Evolutionary conservation across 2,329 filamentous ascomycete genomes (phyloP).

Genomic region (Monosporascus sp.): DNA sequence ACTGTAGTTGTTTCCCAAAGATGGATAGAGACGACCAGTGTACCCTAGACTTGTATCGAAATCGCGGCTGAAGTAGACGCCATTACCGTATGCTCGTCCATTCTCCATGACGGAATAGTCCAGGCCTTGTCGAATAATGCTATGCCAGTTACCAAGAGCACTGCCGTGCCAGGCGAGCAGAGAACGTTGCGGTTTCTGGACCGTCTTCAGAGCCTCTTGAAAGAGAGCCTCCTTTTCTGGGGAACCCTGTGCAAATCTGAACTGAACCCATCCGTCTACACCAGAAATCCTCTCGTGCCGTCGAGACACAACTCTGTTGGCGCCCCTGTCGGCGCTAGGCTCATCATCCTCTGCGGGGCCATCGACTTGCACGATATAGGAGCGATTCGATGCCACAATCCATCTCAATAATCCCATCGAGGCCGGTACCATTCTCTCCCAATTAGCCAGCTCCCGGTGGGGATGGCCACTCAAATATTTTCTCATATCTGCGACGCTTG

Average conservation of each 20-base stretch:
- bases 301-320: constrained; percentile 6
- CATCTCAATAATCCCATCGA: constrained; percentile 69
- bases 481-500: constrained; percentile 54
- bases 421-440: constrained; percentile 56
- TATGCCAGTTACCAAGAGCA: constrained; percentile 74
- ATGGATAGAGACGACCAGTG: constrained; percentile 8
- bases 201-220: constrained; percentile 50
- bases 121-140: constrained; percentile 76
- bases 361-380: constrained; percentile 75
- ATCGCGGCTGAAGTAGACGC: constrained; percentile 70
- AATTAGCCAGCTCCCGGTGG: constrained; percentile 34
- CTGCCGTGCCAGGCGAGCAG: constrained; percentile 88
- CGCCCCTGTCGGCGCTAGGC: not conserved
- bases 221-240: constrained; percentile 83
- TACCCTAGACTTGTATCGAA: constrained; percentile 54
- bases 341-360: constrained; percentile 21
- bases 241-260: constrained; percentile 80
- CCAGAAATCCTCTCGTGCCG: constrained; percentile 52
- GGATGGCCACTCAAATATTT: constrained; percentile 36
- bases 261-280: constrained; percentile 68
- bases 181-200: constrained; percentile 40
- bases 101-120: constrained; percentile 59
- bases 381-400: constrained; percentile 86
- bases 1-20: not conserved
- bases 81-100: constrained; percentile 70